Conservation (phyloP, 805 yeast species). For the Kuraishia borneana region DNA sequence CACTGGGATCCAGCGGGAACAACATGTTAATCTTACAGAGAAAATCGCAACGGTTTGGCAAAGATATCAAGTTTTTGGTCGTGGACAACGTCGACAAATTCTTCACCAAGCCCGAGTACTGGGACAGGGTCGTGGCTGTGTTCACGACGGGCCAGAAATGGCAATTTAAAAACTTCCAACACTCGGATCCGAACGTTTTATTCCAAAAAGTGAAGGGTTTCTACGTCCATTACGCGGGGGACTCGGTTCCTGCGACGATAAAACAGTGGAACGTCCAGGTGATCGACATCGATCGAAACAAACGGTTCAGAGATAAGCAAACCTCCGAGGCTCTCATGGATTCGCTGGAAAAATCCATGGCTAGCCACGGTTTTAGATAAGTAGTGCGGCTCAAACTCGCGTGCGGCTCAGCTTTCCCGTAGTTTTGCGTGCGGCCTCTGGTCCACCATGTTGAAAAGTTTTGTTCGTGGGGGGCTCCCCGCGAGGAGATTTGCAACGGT, state of each 20-base stretch:
- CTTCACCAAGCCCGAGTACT: constrained; percentile 88
- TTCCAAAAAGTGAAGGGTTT: constrained; percentile 83
- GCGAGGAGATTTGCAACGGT: no score
- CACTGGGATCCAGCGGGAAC: constrained; percentile 21
- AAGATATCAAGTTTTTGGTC: constrained; percentile 54
- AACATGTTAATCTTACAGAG: constrained; percentile 42
- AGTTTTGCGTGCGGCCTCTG: no score
- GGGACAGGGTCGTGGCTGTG: constrained; percentile 95
- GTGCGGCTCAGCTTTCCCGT: no score
- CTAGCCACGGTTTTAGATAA: constrained; percentile 54
- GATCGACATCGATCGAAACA: constrained; percentile 67
- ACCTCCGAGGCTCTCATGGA: constrained; percentile 82
- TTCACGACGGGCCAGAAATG: constrained; percentile 96
- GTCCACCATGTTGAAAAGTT: no score
- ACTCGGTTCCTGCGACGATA: constrained; percentile 63
- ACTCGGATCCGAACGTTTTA: constrained; percentile 66
- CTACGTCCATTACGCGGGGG: constrained; percentile 67
- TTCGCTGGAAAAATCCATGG: constrained; percentile 61
- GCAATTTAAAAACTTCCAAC: constrained; percentile 87
- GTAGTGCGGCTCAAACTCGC: no score
- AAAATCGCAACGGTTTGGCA: constrained; percentile 42
- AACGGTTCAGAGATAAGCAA: constrained; percentile 82
- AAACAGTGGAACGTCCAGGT: constrained; percentile 84
- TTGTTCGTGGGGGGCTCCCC: no score
- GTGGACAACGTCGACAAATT: constrained; percentile 83